phyloP scores from a whole-genome alignment of 2,329 filamentous ascomycete species.

The Tolypocladium tundrense region DNA sequence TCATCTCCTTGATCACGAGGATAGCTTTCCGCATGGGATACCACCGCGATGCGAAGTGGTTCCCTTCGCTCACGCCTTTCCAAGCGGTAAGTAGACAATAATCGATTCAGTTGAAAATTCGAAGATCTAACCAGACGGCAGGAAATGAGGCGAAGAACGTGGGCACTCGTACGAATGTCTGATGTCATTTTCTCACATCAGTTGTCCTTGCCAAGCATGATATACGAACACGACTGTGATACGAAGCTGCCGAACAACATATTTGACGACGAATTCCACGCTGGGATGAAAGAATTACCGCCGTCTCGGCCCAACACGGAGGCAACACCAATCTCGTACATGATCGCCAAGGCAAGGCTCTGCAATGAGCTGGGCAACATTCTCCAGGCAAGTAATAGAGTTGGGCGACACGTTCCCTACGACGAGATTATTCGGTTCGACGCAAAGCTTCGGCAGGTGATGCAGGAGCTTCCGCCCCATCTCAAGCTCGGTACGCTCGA shows the following conservation, averaged over 20 bases:
- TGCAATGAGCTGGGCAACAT: conserved; percentile 62
- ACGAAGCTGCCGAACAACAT: conserved; percentile 67
- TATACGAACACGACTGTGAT: conserved; percentile 65
- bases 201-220: conserved; percentile 55
- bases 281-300: conserved; percentile 57
- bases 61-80: conserved; percentile 60
- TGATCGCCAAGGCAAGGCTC: conserved; percentile 64
- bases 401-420: conserved; percentile 46
- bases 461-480: conserved; percentile 66
- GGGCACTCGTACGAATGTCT: conserved; percentile 61
- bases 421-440: conserved; percentile 57
- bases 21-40: conserved; percentile 62
- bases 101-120: background rate
- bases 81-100: conserved; percentile 43
- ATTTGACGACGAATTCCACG: conserved; percentile 70
- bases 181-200: conserved; percentile 74
- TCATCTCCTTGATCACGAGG: conserved; percentile 44
- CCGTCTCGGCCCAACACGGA: conserved; percentile 57
- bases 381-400: conserved; percentile 50
- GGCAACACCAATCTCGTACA: conserved; percentile 66
- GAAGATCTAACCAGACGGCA: conserved; percentile 14
- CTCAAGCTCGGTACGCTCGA: conserved; percentile 67
- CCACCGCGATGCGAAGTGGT: conserved; percentile 68
- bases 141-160: conserved; percentile 62
- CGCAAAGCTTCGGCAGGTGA: conserved; percentile 48